Evolutionary conservation across 805 yeast genomes (phyloP).

Genomic region (Zygosaccharomyces bailii): DNA sequence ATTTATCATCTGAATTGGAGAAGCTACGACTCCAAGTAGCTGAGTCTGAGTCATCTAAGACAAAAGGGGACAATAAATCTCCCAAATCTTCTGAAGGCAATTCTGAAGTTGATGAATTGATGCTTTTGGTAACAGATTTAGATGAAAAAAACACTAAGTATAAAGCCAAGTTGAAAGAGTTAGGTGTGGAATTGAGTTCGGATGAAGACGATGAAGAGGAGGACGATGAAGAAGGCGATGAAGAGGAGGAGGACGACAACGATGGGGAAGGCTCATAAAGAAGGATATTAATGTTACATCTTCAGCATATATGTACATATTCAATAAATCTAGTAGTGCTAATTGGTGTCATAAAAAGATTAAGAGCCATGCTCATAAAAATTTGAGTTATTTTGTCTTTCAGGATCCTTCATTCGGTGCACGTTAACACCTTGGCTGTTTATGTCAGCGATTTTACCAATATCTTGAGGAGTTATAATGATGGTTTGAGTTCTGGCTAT

Average conservation of each 20-base stretch:
- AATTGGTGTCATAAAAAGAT: background rate
- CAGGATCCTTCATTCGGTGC: conserved; percentile 53
- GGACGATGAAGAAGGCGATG: conserved; percentile 50
- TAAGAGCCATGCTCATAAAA: conserved; percentile 9
- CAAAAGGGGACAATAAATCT: conserved; percentile 9
- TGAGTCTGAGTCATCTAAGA: conserved; percentile 10
- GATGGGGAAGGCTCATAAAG: background rate
- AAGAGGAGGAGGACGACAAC: conserved; percentile 38
- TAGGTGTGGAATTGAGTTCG: conserved; percentile 63
- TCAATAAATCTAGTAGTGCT: background rate
- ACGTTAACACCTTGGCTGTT: conserved; percentile 61
- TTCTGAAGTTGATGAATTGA: conserved; percentile 56
- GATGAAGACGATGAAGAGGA: conserved; percentile 70
- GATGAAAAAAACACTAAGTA: conserved; percentile 64
- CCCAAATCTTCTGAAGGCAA: conserved; percentile 16
- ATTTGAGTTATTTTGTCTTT: conserved; percentile 32
- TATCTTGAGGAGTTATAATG: conserved; percentile 92
- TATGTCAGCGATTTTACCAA: conserved; percentile 57
- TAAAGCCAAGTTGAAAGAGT: conserved; percentile 46
- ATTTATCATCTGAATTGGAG: conserved; percentile 9
- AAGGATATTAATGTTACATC: no score
- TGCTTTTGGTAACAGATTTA: conserved; percentile 71
- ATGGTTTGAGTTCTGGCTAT: conserved; percentile 72
- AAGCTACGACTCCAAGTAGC: conserved; percentile 9
- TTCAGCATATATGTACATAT: background rate